Evolutionary conservation across 78 protist species (phyloP).

Genomic region (Guillardia theta): DNA sequence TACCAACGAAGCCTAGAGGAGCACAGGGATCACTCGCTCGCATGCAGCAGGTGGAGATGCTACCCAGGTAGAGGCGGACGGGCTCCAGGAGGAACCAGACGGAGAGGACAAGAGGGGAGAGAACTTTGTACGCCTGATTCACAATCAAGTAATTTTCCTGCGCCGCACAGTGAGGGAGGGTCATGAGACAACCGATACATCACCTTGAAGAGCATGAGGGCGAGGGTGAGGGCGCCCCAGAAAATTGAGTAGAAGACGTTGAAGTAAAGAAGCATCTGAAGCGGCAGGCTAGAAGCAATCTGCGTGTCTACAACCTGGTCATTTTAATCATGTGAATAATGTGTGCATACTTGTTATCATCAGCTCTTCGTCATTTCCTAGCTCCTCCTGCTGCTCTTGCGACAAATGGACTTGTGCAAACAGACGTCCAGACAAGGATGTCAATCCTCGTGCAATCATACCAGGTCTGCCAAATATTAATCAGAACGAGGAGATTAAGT

Average conservation of each 20-base stretch:
- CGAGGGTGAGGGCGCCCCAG: not conserved
- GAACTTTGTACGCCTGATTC: not conserved
- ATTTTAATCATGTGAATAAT: not conserved
- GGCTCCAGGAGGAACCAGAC: not conserved
- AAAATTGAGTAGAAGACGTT: not conserved
- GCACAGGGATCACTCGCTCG: no score
- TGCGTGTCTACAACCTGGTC: not conserved
- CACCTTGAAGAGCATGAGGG: not conserved
- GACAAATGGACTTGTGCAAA: not conserved
- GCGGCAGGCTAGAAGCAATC: not conserved
- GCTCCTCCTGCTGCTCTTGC: not conserved
- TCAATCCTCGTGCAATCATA: not conserved
- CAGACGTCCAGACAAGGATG: not conserved
- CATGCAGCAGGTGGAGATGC: no score
- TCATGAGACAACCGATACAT: no score
- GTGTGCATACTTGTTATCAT: not conserved
- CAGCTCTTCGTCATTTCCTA: not conserved
- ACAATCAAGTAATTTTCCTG: not conserved
- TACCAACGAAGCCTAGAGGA: slow-evolving; percentile 1
- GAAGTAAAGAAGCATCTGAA: not conserved
- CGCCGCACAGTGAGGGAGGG: no score
- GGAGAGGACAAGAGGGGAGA: not conserved
- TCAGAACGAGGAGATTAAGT: no score
- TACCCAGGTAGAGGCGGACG: not conserved
- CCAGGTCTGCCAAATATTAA: no score